Evolutionary conservation across 1,284 basidiomycete species (phyloP).

Genomic region (Ceratorhiza oryzae-sativae): DNA sequence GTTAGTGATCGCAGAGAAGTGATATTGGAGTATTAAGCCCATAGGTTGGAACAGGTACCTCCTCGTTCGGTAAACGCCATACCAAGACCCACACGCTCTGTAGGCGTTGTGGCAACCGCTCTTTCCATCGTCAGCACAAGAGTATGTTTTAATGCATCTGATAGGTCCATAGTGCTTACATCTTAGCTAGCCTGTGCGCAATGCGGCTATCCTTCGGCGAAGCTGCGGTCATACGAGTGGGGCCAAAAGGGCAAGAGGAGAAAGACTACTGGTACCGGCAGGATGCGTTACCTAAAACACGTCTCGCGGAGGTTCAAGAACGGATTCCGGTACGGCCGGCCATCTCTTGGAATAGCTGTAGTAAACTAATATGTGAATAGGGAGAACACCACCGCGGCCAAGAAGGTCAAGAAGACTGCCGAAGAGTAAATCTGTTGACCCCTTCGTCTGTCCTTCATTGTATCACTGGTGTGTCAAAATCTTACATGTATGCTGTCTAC

Average conservation of each 20-base stretch:
- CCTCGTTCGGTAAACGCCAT: constrained; percentile 96
- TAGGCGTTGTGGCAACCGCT: constrained; percentile 90
- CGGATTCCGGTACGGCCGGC: constrained; percentile 74
- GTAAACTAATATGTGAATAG: constrained; percentile 53
- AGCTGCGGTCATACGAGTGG: constrained; percentile 97
- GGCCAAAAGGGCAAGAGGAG: constrained; percentile 98
- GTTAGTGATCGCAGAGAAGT: constrained; percentile 50
- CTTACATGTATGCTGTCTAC: constrained; percentile 39
- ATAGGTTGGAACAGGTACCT: constrained; percentile 70
- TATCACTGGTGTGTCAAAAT: constrained; percentile 40
- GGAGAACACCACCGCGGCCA: constrained; percentile 73
- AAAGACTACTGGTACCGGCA: constrained; percentile 97
- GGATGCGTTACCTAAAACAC: constrained; percentile 93
- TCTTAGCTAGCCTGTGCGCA: constrained; percentile 78
- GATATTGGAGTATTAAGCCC: constrained; percentile 41
- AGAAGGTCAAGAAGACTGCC: constrained; percentile 53
- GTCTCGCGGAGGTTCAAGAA: constrained; percentile 97
- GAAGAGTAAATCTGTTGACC: constrained; percentile 20
- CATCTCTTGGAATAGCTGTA: constrained; percentile 29
- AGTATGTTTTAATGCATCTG: constrained; percentile 60
- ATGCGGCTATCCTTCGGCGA: constrained; percentile 96
- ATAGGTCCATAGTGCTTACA: too few relatives aligned
- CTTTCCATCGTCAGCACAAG: constrained; percentile 98
- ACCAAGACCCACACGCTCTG: constrained; percentile 98
- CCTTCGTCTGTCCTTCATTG: constrained; percentile 3